phyloP scores from a whole-genome alignment of 352 stramenopile genomes.

The Phytopythium litorale region DNA sequence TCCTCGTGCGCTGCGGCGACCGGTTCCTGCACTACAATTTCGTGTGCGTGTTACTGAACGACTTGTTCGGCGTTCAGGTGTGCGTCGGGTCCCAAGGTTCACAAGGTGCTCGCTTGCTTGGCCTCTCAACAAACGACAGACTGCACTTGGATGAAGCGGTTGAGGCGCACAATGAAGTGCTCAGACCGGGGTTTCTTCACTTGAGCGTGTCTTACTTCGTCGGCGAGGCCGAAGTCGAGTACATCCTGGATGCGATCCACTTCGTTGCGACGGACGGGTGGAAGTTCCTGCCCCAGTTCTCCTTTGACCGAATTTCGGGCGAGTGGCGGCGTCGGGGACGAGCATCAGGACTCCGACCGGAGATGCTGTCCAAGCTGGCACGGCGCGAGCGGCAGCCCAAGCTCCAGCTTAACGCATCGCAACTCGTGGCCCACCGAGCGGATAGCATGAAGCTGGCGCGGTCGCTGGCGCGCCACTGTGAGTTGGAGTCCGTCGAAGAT shows the following conservation, averaged over 20 bases:
- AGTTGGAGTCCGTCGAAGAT: neutral
- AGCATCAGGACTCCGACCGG: neutral
- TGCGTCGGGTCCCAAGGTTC: conserved; percentile 58
- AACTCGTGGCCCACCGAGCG: neutral
- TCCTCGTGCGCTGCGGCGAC: conserved; percentile 87
- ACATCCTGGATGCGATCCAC: conserved; percentile 90
- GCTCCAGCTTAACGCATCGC: neutral
- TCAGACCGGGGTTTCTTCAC: conserved; percentile 93
- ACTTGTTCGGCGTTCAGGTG: conserved; percentile 95
- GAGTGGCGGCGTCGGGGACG: conserved; percentile 74
- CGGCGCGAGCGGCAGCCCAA: neutral
- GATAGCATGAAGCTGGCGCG: neutral
- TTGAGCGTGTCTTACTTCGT: conserved; percentile 92
- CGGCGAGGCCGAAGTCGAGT: conserved; percentile 83
- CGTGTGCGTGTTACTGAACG: conserved; percentile 95
- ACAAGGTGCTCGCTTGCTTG: conserved; percentile 91
- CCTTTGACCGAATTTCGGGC: conserved; percentile 93
- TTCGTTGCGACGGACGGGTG: conserved; percentile 93
- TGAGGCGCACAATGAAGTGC: conserved; percentile 87
- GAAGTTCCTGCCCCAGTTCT: conserved; percentile 93
- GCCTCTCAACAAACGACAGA: conserved; percentile 70
- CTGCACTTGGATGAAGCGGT: conserved; percentile 81
- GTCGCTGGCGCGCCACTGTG: neutral
- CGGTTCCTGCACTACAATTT: conserved; percentile 98
- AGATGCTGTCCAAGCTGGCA: neutral